Evolutionary conservation across 2,329 filamentous ascomycete genomes (phyloP).

Genomic region (Plectosphaerella plurivora): DNA sequence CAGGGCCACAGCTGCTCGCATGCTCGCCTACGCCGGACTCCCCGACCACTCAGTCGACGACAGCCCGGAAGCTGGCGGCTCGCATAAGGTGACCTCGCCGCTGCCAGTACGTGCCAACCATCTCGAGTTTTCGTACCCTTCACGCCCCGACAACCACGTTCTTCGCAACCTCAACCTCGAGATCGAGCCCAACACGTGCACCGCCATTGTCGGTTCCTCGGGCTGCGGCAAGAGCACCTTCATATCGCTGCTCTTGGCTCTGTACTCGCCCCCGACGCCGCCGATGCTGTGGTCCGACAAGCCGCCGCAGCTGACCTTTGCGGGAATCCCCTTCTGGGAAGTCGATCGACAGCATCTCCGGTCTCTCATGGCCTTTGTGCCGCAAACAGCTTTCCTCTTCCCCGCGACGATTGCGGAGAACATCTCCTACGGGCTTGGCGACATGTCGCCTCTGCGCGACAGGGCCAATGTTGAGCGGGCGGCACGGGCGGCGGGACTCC

Average conservation of each 20-base stretch:
- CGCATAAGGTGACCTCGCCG: conserved; percentile 15
- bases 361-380: conserved; percentile 60
- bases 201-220: conserved; percentile 77
- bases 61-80: conserved; percentile 26
- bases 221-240: conserved; percentile 92
- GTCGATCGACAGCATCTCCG: conserved; percentile 60
- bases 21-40: conserved; percentile 67
- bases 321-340: conserved; percentile 47
- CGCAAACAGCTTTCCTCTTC: conserved; percentile 72
- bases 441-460: conserved; percentile 45
- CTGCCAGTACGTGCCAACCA: conserved; percentile 44
- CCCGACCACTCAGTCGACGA: conserved; percentile 51
- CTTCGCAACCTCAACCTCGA: conserved; percentile 62
- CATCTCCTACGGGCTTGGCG: conserved; percentile 71
- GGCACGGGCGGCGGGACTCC: conserved; percentile 59
- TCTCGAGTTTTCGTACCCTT: conserved; percentile 70
- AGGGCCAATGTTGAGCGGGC: conserved; percentile 41
- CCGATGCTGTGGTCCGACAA: not conserved
- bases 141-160: conserved; percentile 44
- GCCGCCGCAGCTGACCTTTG: conserved; percentile 48
- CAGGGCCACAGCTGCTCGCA: conserved; percentile 64
- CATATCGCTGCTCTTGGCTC: conserved; percentile 65
- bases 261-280: conserved; percentile 48
- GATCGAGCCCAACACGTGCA: conserved; percentile 59
- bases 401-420: conserved; percentile 74